These are phyloP conservation scores for Pholiota conissans DNA, from an alignment of 768 basidiomycete species.

Conservation along the genomic window DNA sequence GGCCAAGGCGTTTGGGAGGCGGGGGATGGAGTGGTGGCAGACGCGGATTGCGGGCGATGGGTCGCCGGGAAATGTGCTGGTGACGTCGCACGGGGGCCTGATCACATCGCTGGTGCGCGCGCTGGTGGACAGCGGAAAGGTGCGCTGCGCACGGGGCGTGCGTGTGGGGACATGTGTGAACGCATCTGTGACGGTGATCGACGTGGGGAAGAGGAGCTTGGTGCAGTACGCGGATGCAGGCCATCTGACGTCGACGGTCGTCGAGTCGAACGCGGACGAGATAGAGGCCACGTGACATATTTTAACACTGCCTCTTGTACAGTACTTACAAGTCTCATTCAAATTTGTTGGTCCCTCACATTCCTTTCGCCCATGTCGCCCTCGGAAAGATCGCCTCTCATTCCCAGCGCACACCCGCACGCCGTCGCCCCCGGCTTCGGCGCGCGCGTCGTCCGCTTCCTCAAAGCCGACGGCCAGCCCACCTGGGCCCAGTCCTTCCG, in stretches of 20 bases:
- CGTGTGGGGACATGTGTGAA: conserved; percentile 44
- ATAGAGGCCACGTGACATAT: conserved; percentile 31
- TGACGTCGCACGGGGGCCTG: conserved; percentile 67
- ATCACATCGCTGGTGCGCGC: conserved; percentile 53
- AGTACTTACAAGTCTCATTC: not conserved
- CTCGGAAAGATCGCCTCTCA: conserved; percentile 48
- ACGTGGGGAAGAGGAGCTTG: conserved; percentile 47
- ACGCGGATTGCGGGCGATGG: conserved; percentile 32
- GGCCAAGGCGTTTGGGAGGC: conserved; percentile 37
- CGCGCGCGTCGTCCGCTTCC: conserved; percentile 34
- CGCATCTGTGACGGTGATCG: conserved; percentile 59
- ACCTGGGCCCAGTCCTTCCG: conserved; percentile 55
- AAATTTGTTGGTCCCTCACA: conserved; percentile 5
- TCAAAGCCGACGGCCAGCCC: conserved; percentile 67
- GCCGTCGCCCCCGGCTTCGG: conserved; percentile 21
- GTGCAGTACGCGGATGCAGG: conserved; percentile 53
- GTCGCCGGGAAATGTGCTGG: conserved; percentile 46
- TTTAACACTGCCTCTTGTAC: conserved; percentile 19
- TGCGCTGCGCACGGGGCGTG: conserved; percentile 36
- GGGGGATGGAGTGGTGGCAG: conserved; percentile 68
- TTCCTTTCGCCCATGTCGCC: conserved; percentile 28
- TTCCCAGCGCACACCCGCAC: conserved; percentile 31
- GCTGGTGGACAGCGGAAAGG: conserved; percentile 41
- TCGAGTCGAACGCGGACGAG: conserved; percentile 52
- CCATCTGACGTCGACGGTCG: conserved; percentile 42